These are phyloP conservation scores for Dalbergia oliveri DNA, from an alignment of 306 rosid genomes.

Conservation along the genomic window DNA sequence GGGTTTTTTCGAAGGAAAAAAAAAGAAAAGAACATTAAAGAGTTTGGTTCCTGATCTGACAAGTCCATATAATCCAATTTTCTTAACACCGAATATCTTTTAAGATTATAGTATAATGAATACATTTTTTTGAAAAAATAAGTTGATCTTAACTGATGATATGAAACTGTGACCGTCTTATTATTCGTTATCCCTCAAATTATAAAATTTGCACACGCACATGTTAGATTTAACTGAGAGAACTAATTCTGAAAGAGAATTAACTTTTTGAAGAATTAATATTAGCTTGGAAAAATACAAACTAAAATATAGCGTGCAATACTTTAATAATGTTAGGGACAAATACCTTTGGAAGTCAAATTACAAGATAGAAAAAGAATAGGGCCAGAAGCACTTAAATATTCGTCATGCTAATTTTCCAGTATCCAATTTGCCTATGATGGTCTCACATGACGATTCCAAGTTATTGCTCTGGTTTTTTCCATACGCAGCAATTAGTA, in stretches of 20 bases:
- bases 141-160: too few relatives aligned
- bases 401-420: constrained; percentile 28
- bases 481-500: constrained; percentile 96
- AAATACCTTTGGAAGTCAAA: constrained; percentile 32
- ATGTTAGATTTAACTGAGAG: too few relatives aligned
- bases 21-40: too few relatives aligned
- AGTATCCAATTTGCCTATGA: constrained; percentile 47
- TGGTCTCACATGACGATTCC: constrained; percentile 46
- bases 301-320: constrained; percentile 1
- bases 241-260: background rate
- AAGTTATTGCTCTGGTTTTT: constrained; percentile 55
- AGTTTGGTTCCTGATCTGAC: too few relatives aligned
- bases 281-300: background rate
- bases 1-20: too few relatives aligned
- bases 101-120: too few relatives aligned
- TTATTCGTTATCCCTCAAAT: too few relatives aligned
- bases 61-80: too few relatives aligned
- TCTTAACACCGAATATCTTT: too few relatives aligned
- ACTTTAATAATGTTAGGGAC: constrained; percentile 11
- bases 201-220: too few relatives aligned
- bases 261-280: background rate
- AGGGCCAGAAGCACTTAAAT: background rate
- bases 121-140: too few relatives aligned
- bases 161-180: too few relatives aligned
- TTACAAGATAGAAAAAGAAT: background rate